phyloP scores from a whole-genome alignment of 768 basidiomycete species.

The Lyophyllum atratum region DNA sequence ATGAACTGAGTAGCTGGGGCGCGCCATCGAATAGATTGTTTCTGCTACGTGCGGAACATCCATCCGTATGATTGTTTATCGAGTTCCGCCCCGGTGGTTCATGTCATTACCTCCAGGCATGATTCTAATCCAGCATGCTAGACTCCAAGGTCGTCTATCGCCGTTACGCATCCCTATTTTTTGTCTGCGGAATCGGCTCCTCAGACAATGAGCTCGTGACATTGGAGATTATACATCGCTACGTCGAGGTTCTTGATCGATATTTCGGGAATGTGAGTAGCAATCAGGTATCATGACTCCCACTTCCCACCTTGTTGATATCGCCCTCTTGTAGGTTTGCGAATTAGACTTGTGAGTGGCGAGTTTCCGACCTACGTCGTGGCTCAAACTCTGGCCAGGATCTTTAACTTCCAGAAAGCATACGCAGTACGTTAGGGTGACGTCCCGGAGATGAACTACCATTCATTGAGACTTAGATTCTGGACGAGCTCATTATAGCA shows the following conservation, averaged over 20 bases:
- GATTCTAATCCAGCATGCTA: constrained; percentile 36
- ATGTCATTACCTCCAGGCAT: neutral
- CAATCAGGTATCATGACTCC: neutral
- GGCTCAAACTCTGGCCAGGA: constrained; percentile 47
- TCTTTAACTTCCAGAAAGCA: constrained; percentile 99
- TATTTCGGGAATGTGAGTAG: constrained; percentile 87
- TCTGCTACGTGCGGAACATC: neutral
- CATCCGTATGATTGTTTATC: neutral
- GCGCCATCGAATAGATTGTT: neutral
- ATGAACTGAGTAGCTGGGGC: neutral
- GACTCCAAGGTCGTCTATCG: constrained; percentile 92
- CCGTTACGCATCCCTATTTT: constrained; percentile 94
- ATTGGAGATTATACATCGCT: constrained; percentile 92
- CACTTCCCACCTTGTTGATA: constrained; percentile 4
- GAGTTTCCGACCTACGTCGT: neutral
- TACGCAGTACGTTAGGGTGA: constrained; percentile 65
- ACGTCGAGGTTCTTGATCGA: constrained; percentile 87
- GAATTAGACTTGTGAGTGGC: constrained; percentile 87
- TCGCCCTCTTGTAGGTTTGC: constrained; percentile 62
- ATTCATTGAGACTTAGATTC: constrained; percentile 47
- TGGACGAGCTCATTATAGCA: constrained; percentile 96
- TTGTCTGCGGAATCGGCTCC: constrained; percentile 83
- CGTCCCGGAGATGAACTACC: neutral
- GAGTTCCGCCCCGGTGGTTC: neutral
- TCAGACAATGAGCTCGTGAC: constrained; percentile 91